Conservation (phyloP, 352 stramenopile species). For the Phytophthora litchii region DNA sequence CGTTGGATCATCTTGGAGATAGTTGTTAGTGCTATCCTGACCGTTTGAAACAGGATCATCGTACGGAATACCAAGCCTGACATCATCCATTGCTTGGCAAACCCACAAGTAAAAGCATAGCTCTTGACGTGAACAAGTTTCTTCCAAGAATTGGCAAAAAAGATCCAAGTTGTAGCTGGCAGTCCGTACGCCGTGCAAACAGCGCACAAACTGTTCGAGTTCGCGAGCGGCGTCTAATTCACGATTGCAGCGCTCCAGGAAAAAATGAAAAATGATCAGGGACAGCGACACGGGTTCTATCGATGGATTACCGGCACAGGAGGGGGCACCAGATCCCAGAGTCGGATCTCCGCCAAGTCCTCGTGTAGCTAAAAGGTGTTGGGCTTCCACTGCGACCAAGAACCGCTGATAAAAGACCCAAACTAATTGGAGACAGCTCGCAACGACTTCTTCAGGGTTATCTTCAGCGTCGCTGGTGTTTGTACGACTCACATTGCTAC, state of each 20-base stretch:
- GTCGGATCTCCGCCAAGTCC: conserved; percentile 20
- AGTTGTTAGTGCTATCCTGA: neutral
- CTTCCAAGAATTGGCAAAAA: conserved; percentile 69
- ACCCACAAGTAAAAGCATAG: conserved; percentile 64
- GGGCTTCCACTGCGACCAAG: conserved; percentile 53
- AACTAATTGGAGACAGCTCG: conserved; percentile 43
- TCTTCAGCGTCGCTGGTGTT: conserved; percentile 15
- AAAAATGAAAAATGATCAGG: conserved; percentile 55
- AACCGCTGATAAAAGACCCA: conserved; percentile 69
- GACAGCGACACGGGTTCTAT: conserved; percentile 31
- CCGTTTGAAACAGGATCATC: conserved; percentile 20
- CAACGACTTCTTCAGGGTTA: conserved; percentile 13
- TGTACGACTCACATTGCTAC: neutral
- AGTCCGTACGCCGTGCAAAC: conserved; percentile 33
- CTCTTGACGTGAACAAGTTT: conserved; percentile 37
- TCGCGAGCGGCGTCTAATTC: conserved; percentile 41
- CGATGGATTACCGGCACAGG: conserved; percentile 6
- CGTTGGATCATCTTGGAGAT: neutral
- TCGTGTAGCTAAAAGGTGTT: conserved; percentile 22
- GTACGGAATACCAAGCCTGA: conserved; percentile 57
- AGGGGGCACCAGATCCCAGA: neutral
- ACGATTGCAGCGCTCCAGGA: conserved; percentile 48
- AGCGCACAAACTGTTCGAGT: conserved; percentile 46
- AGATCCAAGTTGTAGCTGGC: conserved; percentile 45
- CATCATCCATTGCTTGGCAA: conserved; percentile 52